A percentile compares a stretch with the other conserved stretches of the same genome.
phyloP scores from a whole-genome alignment of 257 asterid genomes.

The Solanum acaule region DNA sequence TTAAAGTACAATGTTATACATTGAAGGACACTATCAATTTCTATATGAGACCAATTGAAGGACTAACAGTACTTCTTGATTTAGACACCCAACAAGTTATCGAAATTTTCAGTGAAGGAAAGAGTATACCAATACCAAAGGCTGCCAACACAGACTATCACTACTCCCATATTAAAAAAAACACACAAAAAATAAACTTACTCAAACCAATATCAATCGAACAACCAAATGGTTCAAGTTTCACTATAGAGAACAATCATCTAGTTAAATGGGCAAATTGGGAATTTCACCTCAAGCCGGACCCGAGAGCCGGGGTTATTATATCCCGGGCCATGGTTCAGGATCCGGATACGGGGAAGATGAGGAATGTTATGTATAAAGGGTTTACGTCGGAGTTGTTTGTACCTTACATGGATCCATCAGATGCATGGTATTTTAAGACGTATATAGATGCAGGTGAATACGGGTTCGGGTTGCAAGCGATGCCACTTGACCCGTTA shows the following conservation, averaged over 20 bases:
- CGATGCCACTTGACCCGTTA: slow-evolving; percentile 84
- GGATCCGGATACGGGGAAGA: slow-evolving; percentile 52
- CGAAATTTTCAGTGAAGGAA: slow-evolving; percentile 52
- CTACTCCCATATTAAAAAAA: slow-evolving; percentile 40
- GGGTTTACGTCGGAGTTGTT: slow-evolving; percentile 78
- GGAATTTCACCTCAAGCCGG: slow-evolving; percentile 92
- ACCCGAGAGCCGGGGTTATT: slow-evolving; percentile 81
- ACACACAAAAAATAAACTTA: slow-evolving; percentile 32
- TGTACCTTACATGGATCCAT: slow-evolving; percentile 95
- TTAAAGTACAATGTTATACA: slow-evolving; percentile 78
- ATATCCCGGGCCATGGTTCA: slow-evolving; percentile 52
- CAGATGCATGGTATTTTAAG: slow-evolving; percentile 94
- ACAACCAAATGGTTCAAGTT: slow-evolving; percentile 96
- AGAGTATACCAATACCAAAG: slow-evolving; percentile 65
- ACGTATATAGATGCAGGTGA: slow-evolving; percentile 99
- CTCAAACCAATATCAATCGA: slow-evolving; percentile 84
- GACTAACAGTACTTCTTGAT: slow-evolving; percentile 71
- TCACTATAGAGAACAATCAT: slow-evolving; percentile 52
- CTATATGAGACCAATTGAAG: slow-evolving; percentile 98
- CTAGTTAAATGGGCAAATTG: slow-evolving; percentile 90
- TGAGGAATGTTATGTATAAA: slow-evolving; percentile 78
- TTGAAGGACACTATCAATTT: slow-evolving; percentile 78
- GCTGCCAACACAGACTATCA: slow-evolving; percentile 85
- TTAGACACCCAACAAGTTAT: slow-evolving; percentile 63
- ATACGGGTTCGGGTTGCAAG: slow-evolving; percentile 92